Conservation (phyloP, 495 filamentous ascomycete genomes). For the Lentithecium fluviatile region DNA sequence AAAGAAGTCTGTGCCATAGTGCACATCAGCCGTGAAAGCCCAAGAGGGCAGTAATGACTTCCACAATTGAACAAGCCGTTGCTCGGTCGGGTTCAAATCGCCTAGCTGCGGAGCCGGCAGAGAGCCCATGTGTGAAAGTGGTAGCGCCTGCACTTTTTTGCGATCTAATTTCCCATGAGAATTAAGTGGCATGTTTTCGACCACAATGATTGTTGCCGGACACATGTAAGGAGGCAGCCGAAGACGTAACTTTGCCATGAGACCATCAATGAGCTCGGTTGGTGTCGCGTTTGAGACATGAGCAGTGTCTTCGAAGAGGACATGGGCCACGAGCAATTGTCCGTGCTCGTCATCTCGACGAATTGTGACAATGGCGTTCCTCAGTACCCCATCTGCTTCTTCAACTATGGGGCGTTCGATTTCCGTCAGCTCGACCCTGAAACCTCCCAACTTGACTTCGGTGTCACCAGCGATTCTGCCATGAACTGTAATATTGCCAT, state of each 20-base stretch:
- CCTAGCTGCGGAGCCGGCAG: no score
- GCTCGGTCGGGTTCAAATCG: no score
- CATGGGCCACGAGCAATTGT: slow-evolving; percentile 10
- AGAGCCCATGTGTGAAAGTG: no score
- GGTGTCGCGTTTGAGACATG: neutral
- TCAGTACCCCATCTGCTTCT: neutral
- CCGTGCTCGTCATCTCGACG: neutral
- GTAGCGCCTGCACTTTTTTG: no score
- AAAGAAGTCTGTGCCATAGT: neutral
- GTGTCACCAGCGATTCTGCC: slow-evolving; percentile 57
- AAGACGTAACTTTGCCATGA: neutral
- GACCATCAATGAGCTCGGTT: slow-evolving; percentile 1
- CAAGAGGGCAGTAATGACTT: no score
- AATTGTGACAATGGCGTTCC: neutral
- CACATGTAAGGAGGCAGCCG: slow-evolving; percentile 7
- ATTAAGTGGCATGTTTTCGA: neutral
- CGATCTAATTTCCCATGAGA: neutral
- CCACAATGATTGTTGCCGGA: neutral
- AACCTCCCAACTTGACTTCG: slow-evolving; percentile 91
- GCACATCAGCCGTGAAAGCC: neutral
- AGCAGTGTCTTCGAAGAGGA: neutral
- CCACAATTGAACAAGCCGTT: no score
- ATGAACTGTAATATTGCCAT: neutral
- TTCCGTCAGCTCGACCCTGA: slow-evolving; percentile 88
- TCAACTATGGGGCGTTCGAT: slow-evolving; percentile 56